Percentiles rank a stretch among this genome's conserved stretches.
Evolutionary conservation across 176 grass and related monocot species (phyloP).

Genomic region (Dendrocalamus sinicus): DNA sequence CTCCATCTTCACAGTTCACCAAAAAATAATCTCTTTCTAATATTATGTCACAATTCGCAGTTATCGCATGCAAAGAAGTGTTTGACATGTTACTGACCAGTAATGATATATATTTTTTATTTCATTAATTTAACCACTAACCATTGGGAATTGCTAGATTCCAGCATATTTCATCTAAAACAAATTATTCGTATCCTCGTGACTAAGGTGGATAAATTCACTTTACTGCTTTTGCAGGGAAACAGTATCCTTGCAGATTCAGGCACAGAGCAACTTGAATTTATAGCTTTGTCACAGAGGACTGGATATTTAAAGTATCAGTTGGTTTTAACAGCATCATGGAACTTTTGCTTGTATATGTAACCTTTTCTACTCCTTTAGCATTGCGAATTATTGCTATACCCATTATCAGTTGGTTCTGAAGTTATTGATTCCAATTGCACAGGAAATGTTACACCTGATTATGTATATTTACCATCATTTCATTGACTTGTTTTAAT

Average conservation of each 20-base stretch:
- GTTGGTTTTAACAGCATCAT: not conserved
- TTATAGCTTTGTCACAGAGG: conserved; percentile 94
- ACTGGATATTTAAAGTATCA: conserved; percentile 90
- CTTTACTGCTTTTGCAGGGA: conserved; percentile 62
- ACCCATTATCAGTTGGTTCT: not conserved
- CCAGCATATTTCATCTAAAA: conserved; percentile 10
- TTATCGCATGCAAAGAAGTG: not conserved
- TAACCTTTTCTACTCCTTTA: not conserved
- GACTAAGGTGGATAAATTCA: conserved; percentile 45
- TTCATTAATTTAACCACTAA: not conserved
- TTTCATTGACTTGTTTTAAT: not conserved
- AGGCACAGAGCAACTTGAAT: conserved; percentile 94
- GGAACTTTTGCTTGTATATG: not conserved
- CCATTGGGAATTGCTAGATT: conserved; percentile 1
- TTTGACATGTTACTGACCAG: conserved; percentile 10
- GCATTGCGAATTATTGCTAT: not conserved
- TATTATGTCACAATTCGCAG: not conserved
- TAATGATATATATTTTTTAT: not conserved
- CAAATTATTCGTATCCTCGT: not conserved
- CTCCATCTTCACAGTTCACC: not conserved
- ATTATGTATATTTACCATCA: not conserved
- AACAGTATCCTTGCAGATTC: conserved; percentile 93
- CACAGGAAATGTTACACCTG: not conserved
- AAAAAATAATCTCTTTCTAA: not conserved
- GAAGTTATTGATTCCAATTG: not conserved